Evolutionary conservation across 352 stramenopile species (phyloP).

Genomic region (Globisporangium spiculum): DNA sequence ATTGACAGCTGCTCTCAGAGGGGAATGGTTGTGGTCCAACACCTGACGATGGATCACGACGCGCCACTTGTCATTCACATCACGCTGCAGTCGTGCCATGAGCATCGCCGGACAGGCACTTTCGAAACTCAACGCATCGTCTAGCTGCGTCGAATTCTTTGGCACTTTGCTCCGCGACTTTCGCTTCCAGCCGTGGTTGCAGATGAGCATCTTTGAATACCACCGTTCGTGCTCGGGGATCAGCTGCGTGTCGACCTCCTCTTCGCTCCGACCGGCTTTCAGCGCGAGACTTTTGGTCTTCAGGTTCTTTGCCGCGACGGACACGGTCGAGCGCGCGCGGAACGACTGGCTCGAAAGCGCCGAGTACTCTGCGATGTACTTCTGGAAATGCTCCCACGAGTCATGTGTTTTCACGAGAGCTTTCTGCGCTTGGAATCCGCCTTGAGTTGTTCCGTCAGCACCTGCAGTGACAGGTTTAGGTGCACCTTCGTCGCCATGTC

Average conservation of each 20-base stretch:
- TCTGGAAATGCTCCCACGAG: slow-evolving; percentile 63
- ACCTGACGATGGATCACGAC: slow-evolving; percentile 73
- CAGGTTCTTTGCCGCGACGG: slow-evolving; percentile 50
- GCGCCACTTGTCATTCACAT: slow-evolving; percentile 57
- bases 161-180: slow-evolving; percentile 44
- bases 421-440: slow-evolving; percentile 22
- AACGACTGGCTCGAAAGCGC: slow-evolving; percentile 62
- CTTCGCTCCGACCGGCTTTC: slow-evolving; percentile 32
- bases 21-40: slow-evolving; percentile 52
- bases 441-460: background rate
- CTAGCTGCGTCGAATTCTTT: slow-evolving; percentile 3
- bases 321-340: slow-evolving; percentile 72
- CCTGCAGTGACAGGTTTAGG: background rate
- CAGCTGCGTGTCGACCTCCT: slow-evolving; percentile 28
- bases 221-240: slow-evolving; percentile 59
- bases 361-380: slow-evolving; percentile 53
- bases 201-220: slow-evolving; percentile 80
- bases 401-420: slow-evolving; percentile 44
- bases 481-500: background rate
- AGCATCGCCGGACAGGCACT: slow-evolving; percentile 62
- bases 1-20: slow-evolving; percentile 11
- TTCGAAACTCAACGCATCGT: background rate
- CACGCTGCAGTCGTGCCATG: slow-evolving; percentile 61
- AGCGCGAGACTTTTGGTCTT: slow-evolving; percentile 41
- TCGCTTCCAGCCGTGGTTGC: slow-evolving; percentile 71